Percentiles rank a stretch among this genome's conserved stretches.
phyloP scores from a whole-genome alignment of 192 early-diverging fungal species.

The Podila clonocystis region DNA sequence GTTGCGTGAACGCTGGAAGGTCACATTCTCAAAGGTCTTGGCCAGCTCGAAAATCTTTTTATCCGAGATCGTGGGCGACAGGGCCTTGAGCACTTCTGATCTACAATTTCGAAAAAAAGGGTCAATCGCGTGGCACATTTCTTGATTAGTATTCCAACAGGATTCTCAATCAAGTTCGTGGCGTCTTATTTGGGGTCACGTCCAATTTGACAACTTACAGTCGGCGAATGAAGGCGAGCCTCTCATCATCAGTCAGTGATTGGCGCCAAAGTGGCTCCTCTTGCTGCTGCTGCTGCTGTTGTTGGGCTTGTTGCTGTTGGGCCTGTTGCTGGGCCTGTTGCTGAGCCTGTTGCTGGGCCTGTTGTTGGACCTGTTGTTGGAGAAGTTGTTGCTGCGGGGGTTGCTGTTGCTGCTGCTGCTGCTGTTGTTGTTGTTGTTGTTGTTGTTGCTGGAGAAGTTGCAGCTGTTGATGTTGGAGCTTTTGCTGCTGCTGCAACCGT shows the following conservation, averaged over 20 bases:
- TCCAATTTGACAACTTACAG: conserved; percentile 12
- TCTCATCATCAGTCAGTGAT: conserved; percentile 21
- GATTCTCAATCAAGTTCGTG: not conserved
- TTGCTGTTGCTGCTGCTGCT: not conserved
- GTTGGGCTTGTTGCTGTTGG: conserved; percentile 16
- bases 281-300: conserved; percentile 21
- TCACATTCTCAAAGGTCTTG: conserved; percentile 48
- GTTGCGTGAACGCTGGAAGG: conserved; percentile 23
- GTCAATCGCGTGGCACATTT: not conserved
- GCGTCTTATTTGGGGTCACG: not conserved
- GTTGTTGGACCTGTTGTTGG: conserved; percentile 1
- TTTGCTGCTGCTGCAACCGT: conserved; percentile 3
- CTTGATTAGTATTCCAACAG: not conserved
- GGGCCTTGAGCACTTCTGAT: conserved; percentile 25
- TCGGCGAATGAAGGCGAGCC: conserved; percentile 22
- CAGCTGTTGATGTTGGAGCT: conserved; percentile 15
- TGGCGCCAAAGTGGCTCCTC: conserved; percentile 12
- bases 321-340: too few relatives aligned
- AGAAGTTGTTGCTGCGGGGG: conserved; percentile 11
- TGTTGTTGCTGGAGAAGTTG: conserved; percentile 6
- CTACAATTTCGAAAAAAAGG: conserved; percentile 5
- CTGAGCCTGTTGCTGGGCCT: too few relatives aligned
- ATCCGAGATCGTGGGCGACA: conserved; percentile 36
- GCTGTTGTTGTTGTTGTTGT: conserved; percentile 3
- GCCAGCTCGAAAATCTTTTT: conserved; percentile 40